Conservation (phyloP, 2,329 filamentous ascomycete genomes). For the Lecanicillium sp. region DNA sequence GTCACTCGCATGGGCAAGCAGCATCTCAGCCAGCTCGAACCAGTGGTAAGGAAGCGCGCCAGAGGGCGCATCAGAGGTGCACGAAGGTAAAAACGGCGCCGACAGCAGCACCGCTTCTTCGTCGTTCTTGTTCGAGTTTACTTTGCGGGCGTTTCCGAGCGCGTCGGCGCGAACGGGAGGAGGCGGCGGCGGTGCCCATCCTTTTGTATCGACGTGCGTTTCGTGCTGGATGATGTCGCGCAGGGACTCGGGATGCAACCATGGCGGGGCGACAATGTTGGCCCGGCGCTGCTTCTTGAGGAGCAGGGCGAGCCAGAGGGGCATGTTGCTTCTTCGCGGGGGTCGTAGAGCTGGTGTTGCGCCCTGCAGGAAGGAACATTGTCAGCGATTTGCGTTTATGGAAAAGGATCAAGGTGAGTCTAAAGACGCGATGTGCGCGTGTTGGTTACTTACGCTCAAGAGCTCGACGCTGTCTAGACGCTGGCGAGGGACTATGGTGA, state of each 20-base stretch:
- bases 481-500: constrained; percentile 87
- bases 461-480: constrained; percentile 78
- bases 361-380: constrained; percentile 47
- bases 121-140: constrained; percentile 15
- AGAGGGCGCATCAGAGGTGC: constrained; percentile 59
- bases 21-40: constrained; percentile 81
- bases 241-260: constrained; percentile 73
- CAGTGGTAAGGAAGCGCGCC: constrained; percentile 86
- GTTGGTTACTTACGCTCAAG: constrained; percentile 76
- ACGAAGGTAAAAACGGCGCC: constrained; percentile 72
- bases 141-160: constrained; percentile 31
- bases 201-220: constrained; percentile 58
- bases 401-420: too few relatives aligned
- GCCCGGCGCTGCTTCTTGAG: constrained; percentile 90
- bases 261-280: constrained; percentile 85
- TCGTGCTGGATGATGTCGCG: constrained; percentile 73
- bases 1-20: constrained; percentile 77
- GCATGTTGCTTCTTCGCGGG: constrained; percentile 69
- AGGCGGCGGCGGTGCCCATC: constrained; percentile 71
- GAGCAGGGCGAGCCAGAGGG: constrained; percentile 90
- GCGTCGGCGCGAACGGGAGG: constrained; percentile 46
- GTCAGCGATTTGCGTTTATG: too few relatives aligned
- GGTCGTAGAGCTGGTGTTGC: constrained; percentile 68
- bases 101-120: constrained; percentile 34
- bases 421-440: too few relatives aligned